A percentile compares a stretch with the other conserved stretches of the same genome.
phyloP scores from a whole-genome alignment of 2,329 filamentous ascomycete genomes.

The Apiospora rasikravindrae region DNA sequence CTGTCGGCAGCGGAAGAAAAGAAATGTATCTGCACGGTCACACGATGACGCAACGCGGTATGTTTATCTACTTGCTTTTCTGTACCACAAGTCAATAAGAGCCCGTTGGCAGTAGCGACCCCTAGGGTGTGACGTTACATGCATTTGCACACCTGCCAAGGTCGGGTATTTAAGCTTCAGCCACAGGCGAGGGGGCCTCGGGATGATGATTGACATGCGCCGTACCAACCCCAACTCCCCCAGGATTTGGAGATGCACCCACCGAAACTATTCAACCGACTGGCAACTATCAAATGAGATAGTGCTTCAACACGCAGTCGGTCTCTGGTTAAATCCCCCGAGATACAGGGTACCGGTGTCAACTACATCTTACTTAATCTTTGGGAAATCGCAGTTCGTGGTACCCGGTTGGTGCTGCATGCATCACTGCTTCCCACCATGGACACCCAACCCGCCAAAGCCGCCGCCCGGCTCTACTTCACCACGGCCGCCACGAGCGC shows the following conservation, averaged over 20 bases:
- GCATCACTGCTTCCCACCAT: background rate
- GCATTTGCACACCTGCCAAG: background rate
- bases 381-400: background rate
- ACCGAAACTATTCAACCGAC: background rate
- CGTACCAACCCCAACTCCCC: background rate
- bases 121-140: background rate
- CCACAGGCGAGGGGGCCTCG: background rate
- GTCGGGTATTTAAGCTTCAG: background rate
- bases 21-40: too few species aligned
- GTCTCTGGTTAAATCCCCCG: too few species aligned
- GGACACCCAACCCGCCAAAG: conserved; percentile 6
- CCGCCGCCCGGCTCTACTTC: conserved; percentile 5
- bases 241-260: background rate
- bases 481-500: background rate
- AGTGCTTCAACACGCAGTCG: background rate
- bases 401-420: background rate
- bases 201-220: background rate
- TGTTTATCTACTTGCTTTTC: too few species aligned
- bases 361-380: background rate
- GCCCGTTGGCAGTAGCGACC: too few species aligned
- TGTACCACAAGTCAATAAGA: too few species aligned
- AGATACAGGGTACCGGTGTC: background rate
- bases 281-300: background rate
- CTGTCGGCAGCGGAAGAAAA: too few species aligned
- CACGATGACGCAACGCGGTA: too few species aligned